Evolutionary conservation across 257 asterid species (phyloP), one percentile per base, ranked within the genome.

Genomic region (Perilla frutescens): DNA sequence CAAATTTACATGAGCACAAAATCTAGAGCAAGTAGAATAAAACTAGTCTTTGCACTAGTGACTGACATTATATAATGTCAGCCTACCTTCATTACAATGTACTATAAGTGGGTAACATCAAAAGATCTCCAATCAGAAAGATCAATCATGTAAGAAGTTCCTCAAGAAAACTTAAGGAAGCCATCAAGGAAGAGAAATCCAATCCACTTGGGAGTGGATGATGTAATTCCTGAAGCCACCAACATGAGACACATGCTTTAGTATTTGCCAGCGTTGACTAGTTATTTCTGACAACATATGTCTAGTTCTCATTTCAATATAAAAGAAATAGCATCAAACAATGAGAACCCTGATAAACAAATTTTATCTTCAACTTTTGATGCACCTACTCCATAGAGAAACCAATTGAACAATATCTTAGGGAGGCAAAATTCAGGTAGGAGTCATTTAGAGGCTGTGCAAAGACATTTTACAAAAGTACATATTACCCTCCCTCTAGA

Each of bases 141-240:
- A 36, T 63, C 15, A 66, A 36, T 31, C 20, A 26, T 14, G 14
- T 10, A 61, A 73, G 70, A 8, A 14, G 61, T 55, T 10, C 55
- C 20, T 53, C 44, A 48, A 39, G 59, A 56, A 37, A 48, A 43
- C n/a, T 13, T 6, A 49, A 39, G 7, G 68, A 62, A 62, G 48
- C 49, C 36, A 20, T 55, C 58, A 49, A 74, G 61, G 58, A 59
- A 75, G 62, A 58, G 9, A 77, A 48, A 40, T 32, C 55, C 48
- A 62, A 59, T 70, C 53, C 75, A 65, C 32, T 58, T 43, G 26
- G 40, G 56, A 41, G 54, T 72, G 53, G 57, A 45, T 62, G 63
- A 6, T 8, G 34, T 43, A 58, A 20, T 20, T 20, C 26, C 26
- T 20, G 26, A 20, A 20, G 26, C 1, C 26, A 20, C 26, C 26